phyloP scores from a whole-genome alignment of 1,284 basidiomycete genomes.

The Cutaneotrichosporon sp. region DNA sequence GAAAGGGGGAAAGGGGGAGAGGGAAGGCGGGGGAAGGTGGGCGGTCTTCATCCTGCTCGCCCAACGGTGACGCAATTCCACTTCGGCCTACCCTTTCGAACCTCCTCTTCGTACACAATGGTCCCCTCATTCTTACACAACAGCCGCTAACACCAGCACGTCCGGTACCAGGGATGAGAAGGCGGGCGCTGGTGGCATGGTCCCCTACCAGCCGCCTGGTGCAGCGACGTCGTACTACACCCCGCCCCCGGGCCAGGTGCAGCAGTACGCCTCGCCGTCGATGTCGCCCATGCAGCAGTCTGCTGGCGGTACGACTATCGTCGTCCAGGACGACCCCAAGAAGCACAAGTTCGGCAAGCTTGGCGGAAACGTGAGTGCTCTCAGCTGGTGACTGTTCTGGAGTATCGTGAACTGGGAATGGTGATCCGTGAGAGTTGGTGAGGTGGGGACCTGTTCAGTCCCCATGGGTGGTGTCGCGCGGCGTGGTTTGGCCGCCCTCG shows the following conservation, averaged over 20 bases:
- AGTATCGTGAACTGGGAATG: not conserved
- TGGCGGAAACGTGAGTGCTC: conserved; percentile 36
- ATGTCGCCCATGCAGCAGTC: conserved; percentile 26
- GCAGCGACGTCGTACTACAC: conserved; percentile 15
- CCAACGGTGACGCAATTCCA: too few relatives aligned
- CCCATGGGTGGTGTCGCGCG: too few relatives aligned
- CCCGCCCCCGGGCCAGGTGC: conserved; percentile 17
- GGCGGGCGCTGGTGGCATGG: conserved; percentile 3
- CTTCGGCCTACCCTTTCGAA: too few relatives aligned
- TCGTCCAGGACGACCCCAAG: conserved; percentile 32
- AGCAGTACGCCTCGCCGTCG: not conserved
- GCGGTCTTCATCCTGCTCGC: too few relatives aligned
- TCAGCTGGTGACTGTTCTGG: not conserved
- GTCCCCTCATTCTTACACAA: not conserved
- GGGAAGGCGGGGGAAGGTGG: too few relatives aligned
- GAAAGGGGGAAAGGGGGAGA: not conserved
- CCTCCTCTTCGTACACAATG: not conserved
- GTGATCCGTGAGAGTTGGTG: too few relatives aligned
- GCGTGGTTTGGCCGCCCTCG: too few relatives aligned
- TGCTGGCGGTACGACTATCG: conserved; percentile 18
- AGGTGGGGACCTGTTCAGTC: too few relatives aligned
- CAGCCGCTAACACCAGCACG: not conserved
- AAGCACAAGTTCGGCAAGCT: conserved; percentile 44
- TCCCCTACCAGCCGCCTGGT: conserved; percentile 12
- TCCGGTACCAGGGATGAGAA: not conserved